Conservation (phyloP, 2,329 filamentous ascomycete species). For the Plectosphaerella sp. region DNA sequence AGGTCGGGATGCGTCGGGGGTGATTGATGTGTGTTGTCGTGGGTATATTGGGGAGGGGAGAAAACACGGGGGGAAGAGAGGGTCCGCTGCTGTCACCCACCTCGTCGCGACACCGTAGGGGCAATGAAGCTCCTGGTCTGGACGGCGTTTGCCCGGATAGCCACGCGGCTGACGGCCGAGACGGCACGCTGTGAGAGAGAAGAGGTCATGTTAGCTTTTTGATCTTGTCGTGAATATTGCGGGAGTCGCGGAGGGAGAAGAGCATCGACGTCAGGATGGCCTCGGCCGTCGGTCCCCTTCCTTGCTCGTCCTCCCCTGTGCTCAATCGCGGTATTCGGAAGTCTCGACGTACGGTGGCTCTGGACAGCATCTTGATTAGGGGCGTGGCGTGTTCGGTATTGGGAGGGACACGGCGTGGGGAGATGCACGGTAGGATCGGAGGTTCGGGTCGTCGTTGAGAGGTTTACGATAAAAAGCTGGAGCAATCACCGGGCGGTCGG, state of each 20-base stretch:
- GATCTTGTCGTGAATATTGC: neutral
- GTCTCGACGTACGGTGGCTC: conserved; percentile 47
- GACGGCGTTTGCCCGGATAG: conserved; percentile 38
- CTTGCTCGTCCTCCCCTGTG: neutral
- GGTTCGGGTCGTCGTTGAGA: conserved; percentile 12
- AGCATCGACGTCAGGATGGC: neutral
- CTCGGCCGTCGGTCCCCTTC: neutral
- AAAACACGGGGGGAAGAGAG: neutral
- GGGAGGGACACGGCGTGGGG: conserved; percentile 19
- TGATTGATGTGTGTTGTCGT: neutral
- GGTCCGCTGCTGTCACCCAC: conserved; percentile 35
- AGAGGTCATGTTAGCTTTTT: conserved; percentile 22
- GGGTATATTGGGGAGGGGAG: neutral
- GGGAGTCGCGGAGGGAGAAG: too few relatives aligned
- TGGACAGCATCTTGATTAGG: conserved; percentile 50
- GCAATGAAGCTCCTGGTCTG: conserved; percentile 55
- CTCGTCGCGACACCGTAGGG: conserved; percentile 57
- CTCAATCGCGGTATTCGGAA: neutral
- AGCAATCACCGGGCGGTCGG: conserved; percentile 5
- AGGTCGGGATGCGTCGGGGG: neutral
- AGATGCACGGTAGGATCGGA: conserved; percentile 11
- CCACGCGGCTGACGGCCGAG: conserved; percentile 45
- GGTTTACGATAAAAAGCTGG: conserved; percentile 16
- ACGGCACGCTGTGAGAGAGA: conserved; percentile 42
- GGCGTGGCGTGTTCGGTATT: conserved; percentile 42